Percentiles rank a stretch among this genome's conserved stretches.
Evolutionary conservation across 176 grass and related monocot genomes (phyloP).

Genomic region (Oryza glaberrima): DNA sequence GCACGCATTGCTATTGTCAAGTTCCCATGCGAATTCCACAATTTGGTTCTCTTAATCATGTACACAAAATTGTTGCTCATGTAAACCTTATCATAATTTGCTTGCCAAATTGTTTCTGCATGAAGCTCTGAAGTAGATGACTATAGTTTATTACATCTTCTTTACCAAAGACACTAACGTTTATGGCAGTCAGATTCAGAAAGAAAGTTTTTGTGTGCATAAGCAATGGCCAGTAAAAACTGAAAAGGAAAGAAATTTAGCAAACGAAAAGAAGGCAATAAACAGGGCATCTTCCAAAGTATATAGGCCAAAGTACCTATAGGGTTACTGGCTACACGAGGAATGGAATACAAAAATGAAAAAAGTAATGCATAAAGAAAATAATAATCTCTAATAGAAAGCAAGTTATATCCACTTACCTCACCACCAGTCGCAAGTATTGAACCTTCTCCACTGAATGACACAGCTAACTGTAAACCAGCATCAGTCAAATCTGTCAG

Average conservation of each 20-base stretch:
- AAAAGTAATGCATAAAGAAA: neutral
- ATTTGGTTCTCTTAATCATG: neutral
- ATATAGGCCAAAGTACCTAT: neutral
- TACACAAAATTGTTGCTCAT: neutral
- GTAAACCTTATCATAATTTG: neutral
- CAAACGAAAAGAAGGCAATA: neutral
- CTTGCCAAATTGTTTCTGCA: constrained; percentile 20
- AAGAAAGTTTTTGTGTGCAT: neutral
- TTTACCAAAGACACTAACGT: neutral
- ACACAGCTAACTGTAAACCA: constrained; percentile 72
- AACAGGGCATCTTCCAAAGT: constrained; percentile 1
- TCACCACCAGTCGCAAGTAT: constrained; percentile 82
- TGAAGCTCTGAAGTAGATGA: neutral
- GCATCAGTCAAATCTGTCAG: constrained; percentile 59
- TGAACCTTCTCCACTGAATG: constrained; percentile 82
- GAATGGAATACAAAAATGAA: neutral
- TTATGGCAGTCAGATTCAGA: constrained; percentile 15
- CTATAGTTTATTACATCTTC: neutral
- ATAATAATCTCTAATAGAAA: neutral
- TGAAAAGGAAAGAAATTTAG: neutral
- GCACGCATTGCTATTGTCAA: neutral
- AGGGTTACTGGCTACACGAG: neutral
- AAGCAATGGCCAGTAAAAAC: neutral
- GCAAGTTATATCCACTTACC: constrained; percentile 49
- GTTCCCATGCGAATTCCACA: neutral